phyloP scores from a whole-genome alignment of 345 rosid genomes.

The Eucalyptus urophylla region DNA sequence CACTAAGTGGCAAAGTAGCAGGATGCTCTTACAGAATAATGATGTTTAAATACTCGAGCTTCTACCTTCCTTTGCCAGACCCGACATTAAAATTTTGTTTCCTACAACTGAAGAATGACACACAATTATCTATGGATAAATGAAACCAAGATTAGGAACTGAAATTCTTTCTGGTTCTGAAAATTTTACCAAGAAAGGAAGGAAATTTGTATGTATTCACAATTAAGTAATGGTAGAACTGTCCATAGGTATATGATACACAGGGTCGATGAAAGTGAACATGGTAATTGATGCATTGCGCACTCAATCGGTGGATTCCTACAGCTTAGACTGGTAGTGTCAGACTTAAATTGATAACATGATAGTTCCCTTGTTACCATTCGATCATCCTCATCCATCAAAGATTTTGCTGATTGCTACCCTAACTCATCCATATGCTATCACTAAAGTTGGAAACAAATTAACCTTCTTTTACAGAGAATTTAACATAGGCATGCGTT shows the following conservation, averaged over 20 bases:
- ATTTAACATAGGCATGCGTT: not conserved
- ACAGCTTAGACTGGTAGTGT: not conserved
- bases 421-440: not conserved
- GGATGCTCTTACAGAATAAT: not conserved
- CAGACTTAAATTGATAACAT: not conserved
- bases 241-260: not conserved
- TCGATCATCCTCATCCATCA: not conserved
- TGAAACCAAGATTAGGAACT: not conserved
- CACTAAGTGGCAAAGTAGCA: not conserved
- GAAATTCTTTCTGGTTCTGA: not conserved
- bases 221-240: not conserved
- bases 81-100: not conserved
- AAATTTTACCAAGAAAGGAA: no score
- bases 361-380: not conserved
- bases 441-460: not conserved
- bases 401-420: not conserved
- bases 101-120: not conserved
- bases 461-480: not conserved
- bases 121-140: not conserved
- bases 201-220: not conserved
- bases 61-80: not conserved
- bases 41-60: not conserved
- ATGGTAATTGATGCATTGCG: not conserved
- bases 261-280: not conserved
- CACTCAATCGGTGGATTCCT: not conserved